phyloP scores from a whole-genome alignment of 2,329 filamentous ascomycete species.

The Phyllosticta ampelicida region DNA sequence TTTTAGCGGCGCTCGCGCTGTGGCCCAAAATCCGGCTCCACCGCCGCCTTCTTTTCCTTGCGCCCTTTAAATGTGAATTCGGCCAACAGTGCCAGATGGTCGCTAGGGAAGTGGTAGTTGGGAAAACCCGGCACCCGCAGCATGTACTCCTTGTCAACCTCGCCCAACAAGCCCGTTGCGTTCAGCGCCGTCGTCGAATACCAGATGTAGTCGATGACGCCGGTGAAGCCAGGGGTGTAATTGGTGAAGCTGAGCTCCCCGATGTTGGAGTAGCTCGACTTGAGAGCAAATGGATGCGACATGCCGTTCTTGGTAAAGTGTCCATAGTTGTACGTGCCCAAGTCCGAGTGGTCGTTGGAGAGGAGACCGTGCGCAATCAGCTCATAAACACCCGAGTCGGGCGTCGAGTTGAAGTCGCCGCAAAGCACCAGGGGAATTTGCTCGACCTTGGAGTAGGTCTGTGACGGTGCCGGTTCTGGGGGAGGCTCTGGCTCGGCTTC shows the following conservation, averaged over 20 bases:
- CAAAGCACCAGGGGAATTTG: constrained; percentile 87
- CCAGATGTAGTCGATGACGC: constrained; percentile 95
- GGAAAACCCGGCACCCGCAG: constrained; percentile 84
- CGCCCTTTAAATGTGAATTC: constrained; percentile 82
- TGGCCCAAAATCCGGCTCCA: constrained; percentile 27
- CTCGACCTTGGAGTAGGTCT: constrained; percentile 74
- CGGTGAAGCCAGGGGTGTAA: constrained; percentile 86
- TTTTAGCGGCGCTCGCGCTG: constrained; percentile 15
- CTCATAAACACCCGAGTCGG: constrained; percentile 82
- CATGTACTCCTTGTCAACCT: constrained; percentile 76
- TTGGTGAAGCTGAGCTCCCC: constrained; percentile 90
- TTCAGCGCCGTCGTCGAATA: constrained; percentile 86
- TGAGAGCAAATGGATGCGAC: constrained; percentile 85
- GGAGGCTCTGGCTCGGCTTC: constrained; percentile 41
- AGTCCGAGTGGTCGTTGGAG: constrained; percentile 65
- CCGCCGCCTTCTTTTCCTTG: constrained; percentile 53
- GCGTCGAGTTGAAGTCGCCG: constrained; percentile 90
- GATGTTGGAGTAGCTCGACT: constrained; percentile 77
- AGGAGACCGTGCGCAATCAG: constrained; percentile 73
- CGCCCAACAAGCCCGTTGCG: constrained; percentile 71
- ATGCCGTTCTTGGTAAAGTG: constrained; percentile 89
- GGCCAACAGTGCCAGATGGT: constrained; percentile 81
- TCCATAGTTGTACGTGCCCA: constrained; percentile 75
- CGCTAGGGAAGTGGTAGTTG: constrained; percentile 87
- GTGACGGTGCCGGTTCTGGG: constrained; percentile 63